A percentile compares a stretch with the other conserved stretches of the same genome.
Evolutionary conservation across 108 stramenopile genomes (phyloP).

Genomic region (Aurantiochytrium sp.): DNA sequence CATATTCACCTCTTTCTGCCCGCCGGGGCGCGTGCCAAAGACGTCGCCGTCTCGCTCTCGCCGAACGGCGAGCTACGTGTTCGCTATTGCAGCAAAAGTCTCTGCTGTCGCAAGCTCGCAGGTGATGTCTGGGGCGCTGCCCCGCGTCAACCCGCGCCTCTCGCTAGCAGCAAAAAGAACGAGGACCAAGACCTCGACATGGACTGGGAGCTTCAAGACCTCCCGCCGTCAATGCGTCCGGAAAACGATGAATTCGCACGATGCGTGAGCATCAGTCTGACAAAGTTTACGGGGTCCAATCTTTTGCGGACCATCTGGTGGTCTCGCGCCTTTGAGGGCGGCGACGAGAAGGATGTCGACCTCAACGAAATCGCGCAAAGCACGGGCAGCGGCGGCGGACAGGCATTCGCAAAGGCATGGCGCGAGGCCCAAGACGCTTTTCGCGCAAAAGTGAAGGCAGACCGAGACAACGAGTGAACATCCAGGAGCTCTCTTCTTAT

Average conservation of each 20-base stretch:
- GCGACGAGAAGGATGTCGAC: background rate
- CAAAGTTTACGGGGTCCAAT: background rate
- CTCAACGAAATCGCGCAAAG: background rate
- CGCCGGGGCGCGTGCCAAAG: background rate
- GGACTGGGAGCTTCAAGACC: slow-evolving; percentile 5
- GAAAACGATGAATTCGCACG: background rate
- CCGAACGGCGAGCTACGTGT: background rate
- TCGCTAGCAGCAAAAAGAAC: background rate
- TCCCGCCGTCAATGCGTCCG: background rate
- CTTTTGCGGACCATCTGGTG: background rate
- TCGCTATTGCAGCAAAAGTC: background rate
- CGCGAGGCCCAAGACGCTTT: background rate
- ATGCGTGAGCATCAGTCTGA: background rate
- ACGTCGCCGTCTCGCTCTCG: background rate
- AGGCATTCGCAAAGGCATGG: background rate
- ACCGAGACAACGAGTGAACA: too few species aligned
- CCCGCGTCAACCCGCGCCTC: background rate
- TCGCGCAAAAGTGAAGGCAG: background rate
- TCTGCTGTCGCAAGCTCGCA: background rate
- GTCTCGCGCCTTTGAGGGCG: background rate
- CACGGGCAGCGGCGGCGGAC: background rate
- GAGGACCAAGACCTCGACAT: background rate
- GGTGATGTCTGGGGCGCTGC: slow-evolving; percentile 1
- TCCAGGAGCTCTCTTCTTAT: too few species aligned
- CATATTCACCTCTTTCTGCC: background rate